Evolutionary conservation across 129 eudicot genomes (phyloP).

Genomic region (Cynara cardunculus): DNA sequence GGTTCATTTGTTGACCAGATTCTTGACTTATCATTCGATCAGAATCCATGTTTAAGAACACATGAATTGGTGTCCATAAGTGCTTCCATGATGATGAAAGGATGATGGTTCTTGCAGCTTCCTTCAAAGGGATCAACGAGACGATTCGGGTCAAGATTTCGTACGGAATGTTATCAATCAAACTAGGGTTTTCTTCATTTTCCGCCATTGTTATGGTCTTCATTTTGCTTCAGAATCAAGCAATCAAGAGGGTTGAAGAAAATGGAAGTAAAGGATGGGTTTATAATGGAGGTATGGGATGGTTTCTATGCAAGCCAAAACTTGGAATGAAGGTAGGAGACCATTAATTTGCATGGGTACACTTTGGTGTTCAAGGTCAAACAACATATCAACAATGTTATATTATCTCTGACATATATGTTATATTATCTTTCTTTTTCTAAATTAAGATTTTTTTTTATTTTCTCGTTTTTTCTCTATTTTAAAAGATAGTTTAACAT

Average conservation of each 20-base stretch:
- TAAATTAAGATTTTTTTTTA: too few species aligned
- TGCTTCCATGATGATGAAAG: constrained; percentile 43
- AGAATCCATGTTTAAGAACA: constrained; percentile 6
- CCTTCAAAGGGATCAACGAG: constrained; percentile 32
- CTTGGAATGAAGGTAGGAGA: neutral
- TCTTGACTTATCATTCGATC: constrained; percentile 12
- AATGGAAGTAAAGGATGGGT: neutral
- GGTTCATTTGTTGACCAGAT: constrained; percentile 15
- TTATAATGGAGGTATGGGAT: constrained; percentile 1
- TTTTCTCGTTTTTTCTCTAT: too few species aligned
- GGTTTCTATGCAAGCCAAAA: constrained; percentile 16
- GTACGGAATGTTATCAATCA: constrained; percentile 17
- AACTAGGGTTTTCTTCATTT: constrained; percentile 8
- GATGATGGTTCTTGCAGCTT: constrained; percentile 32
- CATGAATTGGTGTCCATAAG: constrained; percentile 30
- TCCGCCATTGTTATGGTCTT: neutral
- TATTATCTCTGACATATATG: too few species aligned
- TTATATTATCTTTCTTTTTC: too few species aligned
- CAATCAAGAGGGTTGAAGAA: constrained; percentile 6
- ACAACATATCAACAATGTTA: neutral
- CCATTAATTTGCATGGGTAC: neutral
- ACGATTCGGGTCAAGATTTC: constrained; percentile 33
- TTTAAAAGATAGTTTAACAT: too few species aligned
- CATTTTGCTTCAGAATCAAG: neutral
- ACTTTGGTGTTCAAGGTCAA: constrained; percentile 14